A percentile compares a stretch with the other conserved stretches of the same genome.
These are phyloP conservation scores for Fusarium fujikuroi DNA, from an alignment of 2,329 filamentous ascomycete species.

Conservation along the genomic window DNA sequence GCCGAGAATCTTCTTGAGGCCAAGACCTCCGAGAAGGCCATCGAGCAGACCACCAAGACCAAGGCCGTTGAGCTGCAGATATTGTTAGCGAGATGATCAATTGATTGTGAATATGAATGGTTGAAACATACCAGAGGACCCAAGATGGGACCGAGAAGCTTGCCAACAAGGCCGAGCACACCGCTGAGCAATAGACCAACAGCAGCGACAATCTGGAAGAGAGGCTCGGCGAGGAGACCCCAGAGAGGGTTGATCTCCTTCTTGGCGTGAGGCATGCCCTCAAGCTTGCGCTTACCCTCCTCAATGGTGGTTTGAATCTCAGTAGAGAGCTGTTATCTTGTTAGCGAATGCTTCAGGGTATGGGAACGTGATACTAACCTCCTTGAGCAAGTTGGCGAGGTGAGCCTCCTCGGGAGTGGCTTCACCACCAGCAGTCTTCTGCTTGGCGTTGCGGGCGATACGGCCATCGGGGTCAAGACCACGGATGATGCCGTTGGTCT, in stretches of 20 bases:
- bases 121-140: slow-evolving; percentile 25
- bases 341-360: slow-evolving; percentile 11
- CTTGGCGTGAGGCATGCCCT: slow-evolving; percentile 93
- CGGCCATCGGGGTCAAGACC: slow-evolving; percentile 89
- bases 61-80: slow-evolving; percentile 72
- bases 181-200: slow-evolving; percentile 85
- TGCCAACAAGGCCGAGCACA: slow-evolving; percentile 86
- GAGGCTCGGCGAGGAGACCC: slow-evolving; percentile 82
- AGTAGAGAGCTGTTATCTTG: slow-evolving; percentile 70
- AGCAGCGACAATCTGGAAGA: slow-evolving; percentile 92
- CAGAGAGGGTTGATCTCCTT: slow-evolving; percentile 94
- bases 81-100: slow-evolving; percentile 33
- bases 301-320: slow-evolving; percentile 86
- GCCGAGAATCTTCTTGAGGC: slow-evolving; percentile 78
- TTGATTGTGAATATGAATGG: not conserved
- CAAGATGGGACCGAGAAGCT: slow-evolving; percentile 61
- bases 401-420: slow-evolving; percentile 78
- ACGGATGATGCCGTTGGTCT: slow-evolving; percentile 87
- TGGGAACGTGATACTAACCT: slow-evolving; percentile 53
- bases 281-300: slow-evolving; percentile 86
- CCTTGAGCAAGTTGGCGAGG: slow-evolving; percentile 86
- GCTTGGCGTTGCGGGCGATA: slow-evolving; percentile 86
- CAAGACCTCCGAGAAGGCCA: slow-evolving; percentile 79
- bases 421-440: slow-evolving; percentile 77
- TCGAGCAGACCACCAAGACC: slow-evolving; percentile 86